A percentile compares a stretch with the other conserved stretches of the same genome.
These are phyloP conservation scores for Sporothrix mexicana DNA, from an alignment of 2,329 filamentous ascomycete species.

Conservation along the genomic window DNA sequence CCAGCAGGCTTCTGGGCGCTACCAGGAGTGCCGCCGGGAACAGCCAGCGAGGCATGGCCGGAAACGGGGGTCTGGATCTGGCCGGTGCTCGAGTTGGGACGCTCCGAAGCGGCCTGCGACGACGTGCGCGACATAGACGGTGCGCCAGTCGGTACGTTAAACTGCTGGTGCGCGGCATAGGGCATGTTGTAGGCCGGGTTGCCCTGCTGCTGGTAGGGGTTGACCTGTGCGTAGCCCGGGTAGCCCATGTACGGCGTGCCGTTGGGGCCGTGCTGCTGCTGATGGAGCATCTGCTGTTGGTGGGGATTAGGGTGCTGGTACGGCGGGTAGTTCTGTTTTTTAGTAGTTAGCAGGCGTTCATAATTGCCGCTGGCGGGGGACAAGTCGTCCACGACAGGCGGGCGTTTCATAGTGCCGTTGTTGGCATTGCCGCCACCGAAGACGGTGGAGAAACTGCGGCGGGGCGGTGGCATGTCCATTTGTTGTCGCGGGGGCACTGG, in stretches of 20 bases:
- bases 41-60: slow-evolving; percentile 61
- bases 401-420: background rate
- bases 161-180: slow-evolving; percentile 45
- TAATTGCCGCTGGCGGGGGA: slow-evolving; percentile 73
- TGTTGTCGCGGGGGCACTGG: slow-evolving; percentile 36
- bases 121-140: slow-evolving; percentile 84
- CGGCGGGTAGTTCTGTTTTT: slow-evolving; percentile 66
- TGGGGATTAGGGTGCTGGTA: slow-evolving; percentile 50
- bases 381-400: slow-evolving; percentile 57
- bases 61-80: slow-evolving; percentile 66
- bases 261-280: slow-evolving; percentile 44
- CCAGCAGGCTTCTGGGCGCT: slow-evolving; percentile 37
- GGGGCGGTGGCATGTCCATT: slow-evolving; percentile 25
- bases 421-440: background rate
- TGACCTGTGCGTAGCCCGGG: slow-evolving; percentile 46
- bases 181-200: slow-evolving; percentile 42
- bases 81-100: slow-evolving; percentile 68
- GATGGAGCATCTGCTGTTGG: slow-evolving; percentile 12
- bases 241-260: slow-evolving; percentile 42
- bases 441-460: background rate
- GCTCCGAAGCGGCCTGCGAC: slow-evolving; percentile 75
- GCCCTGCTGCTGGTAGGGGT: slow-evolving; percentile 1
- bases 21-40: slow-evolving; percentile 56
- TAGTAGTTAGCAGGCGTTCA: slow-evolving; percentile 74
- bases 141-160: slow-evolving; percentile 54